Percentiles rank a stretch among this genome's conserved stretches.
phyloP scores from a whole-genome alignment of 371 early-diverging fungal species.

The Apophysomyces trapeziformis region DNA sequence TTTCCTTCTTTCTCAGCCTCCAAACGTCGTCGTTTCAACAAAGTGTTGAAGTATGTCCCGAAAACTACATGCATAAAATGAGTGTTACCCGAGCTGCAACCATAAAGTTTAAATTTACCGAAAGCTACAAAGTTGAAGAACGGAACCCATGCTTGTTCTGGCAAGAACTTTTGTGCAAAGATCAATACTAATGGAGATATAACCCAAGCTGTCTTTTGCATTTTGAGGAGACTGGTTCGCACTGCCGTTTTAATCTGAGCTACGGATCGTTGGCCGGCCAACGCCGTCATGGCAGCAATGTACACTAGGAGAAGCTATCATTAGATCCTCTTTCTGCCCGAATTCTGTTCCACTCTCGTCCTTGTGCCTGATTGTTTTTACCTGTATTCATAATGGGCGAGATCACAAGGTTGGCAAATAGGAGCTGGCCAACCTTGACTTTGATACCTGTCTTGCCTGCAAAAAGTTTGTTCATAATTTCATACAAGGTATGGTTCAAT shows the following conservation, averaged over 20 bases:
- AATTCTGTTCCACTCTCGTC: background rate
- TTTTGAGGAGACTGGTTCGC: constrained; percentile 62
- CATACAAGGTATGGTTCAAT: constrained; percentile 73
- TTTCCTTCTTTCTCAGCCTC: constrained; percentile 47
- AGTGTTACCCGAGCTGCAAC: background rate
- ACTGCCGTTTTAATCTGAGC: constrained; percentile 59
- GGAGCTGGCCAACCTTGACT: constrained; percentile 65
- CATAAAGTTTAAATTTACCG: constrained; percentile 30
- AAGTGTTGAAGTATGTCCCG: constrained; percentile 83
- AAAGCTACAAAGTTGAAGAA: constrained; percentile 88
- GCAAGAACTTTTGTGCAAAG: constrained; percentile 78
- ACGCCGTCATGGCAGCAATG: constrained; percentile 79
- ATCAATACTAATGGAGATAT: constrained; percentile 78
- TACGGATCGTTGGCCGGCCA: constrained; percentile 72
- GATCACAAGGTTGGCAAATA: constrained; percentile 72
- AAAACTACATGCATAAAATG: constrained; percentile 46
- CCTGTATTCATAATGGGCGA: constrained; percentile 85
- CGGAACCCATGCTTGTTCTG: constrained; percentile 84
- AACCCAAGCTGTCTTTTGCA: constrained; percentile 86
- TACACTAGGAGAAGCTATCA: constrained; percentile 58
- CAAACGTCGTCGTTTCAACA: constrained; percentile 68
- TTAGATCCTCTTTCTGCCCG: background rate
- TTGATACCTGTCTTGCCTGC: constrained; percentile 61
- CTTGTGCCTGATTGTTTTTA: constrained; percentile 28
- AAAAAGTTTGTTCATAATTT: constrained; percentile 65